A percentile compares a stretch with the other conserved stretches of the same genome.
Conservation (phyloP, 148 eudicot species). For the Agrostemma githago region DNA sequence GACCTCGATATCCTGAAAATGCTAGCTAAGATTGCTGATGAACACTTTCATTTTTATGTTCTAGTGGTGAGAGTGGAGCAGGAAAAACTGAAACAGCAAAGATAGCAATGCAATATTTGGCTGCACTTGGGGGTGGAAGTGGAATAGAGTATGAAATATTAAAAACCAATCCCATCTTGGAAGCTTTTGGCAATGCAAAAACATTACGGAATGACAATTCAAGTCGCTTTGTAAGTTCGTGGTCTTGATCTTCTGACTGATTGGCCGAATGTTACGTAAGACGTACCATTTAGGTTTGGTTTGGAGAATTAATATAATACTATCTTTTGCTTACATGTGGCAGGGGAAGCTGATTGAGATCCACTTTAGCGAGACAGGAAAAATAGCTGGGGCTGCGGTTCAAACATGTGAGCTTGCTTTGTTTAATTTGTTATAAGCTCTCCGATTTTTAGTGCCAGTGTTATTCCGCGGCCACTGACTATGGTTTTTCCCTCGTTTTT, state of each 20-base stretch:
- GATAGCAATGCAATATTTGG: slow-evolving; percentile 99
- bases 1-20: not conserved
- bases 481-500: not conserved
- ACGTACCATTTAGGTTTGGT: not conserved
- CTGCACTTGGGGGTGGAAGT: slow-evolving; percentile 95
- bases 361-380: slow-evolving; percentile 96
- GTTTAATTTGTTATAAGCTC: not conserved
- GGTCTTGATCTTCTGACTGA: slow-evolving; percentile 7
- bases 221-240: slow-evolving; percentile 90
- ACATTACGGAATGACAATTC: slow-evolving; percentile 90
- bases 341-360: slow-evolving; percentile 99
- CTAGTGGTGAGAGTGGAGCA: slow-evolving; percentile 98
- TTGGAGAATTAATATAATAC: not conserved
- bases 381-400: slow-evolving; percentile 89
- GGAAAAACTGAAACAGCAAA: slow-evolving; percentile 99
- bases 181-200: slow-evolving; percentile 98
- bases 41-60: slow-evolving; percentile 22
- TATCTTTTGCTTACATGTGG: slow-evolving; percentile 18
- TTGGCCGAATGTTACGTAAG: slow-evolving; percentile 5
- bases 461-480: slow-evolving; percentile 15
- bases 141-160: slow-evolving; percentile 92
- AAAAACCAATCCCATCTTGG: slow-evolving; percentile 89
- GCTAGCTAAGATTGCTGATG: slow-evolving; percentile 14
- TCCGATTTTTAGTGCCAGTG: not conserved
- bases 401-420: slow-evolving; percentile 63